Percentiles rank a stretch among this genome's conserved stretches.
Evolutionary conservation across 805 yeast genomes (phyloP).

Genomic region (Pichia scutulata): DNA sequence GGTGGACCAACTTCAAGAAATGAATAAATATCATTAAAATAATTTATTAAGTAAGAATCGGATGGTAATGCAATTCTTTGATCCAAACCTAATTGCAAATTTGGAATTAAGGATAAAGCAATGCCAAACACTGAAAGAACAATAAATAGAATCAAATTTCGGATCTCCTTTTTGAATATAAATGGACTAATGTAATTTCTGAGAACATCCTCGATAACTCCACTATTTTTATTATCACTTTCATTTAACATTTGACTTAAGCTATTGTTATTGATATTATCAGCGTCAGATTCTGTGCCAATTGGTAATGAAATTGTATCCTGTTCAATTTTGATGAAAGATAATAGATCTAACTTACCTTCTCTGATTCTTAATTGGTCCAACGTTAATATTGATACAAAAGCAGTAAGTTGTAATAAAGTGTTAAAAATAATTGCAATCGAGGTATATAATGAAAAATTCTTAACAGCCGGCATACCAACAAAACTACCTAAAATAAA

Average conservation of each 20-base stretch:
- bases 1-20: slow-evolving; percentile 90
- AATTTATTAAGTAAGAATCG: slow-evolving; percentile 73
- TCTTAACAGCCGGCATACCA: slow-evolving; percentile 92
- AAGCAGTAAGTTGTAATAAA: slow-evolving; percentile 70
- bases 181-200: slow-evolving; percentile 50
- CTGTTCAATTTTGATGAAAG: slow-evolving; percentile 35
- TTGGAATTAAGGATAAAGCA: slow-evolving; percentile 64
- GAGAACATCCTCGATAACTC: slow-evolving; percentile 35
- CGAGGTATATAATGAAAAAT: slow-evolving; percentile 87
- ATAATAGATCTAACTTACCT: slow-evolving; percentile 52
- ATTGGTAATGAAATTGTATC: slow-evolving; percentile 12
- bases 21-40: slow-evolving; percentile 67
- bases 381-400: slow-evolving; percentile 61
- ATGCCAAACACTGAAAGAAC: slow-evolving; percentile 61
- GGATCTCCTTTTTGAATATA: slow-evolving; percentile 41
- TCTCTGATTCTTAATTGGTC: slow-evolving; percentile 58
- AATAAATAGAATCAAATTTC: slow-evolving; percentile 40
- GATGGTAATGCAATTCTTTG: slow-evolving; percentile 83
- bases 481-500: slow-evolving; percentile 74
- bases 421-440: slow-evolving; percentile 77
- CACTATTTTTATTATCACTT: slow-evolving; percentile 13
- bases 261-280: slow-evolving; percentile 11
- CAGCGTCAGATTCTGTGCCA: background rate
- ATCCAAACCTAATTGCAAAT: slow-evolving; percentile 71
- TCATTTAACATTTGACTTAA: slow-evolving; percentile 19